Percentiles rank a stretch among this genome's conserved stretches.
Conservation (phyloP, 176 grass and related monocot species). For the Carex scoparia region DNA sequence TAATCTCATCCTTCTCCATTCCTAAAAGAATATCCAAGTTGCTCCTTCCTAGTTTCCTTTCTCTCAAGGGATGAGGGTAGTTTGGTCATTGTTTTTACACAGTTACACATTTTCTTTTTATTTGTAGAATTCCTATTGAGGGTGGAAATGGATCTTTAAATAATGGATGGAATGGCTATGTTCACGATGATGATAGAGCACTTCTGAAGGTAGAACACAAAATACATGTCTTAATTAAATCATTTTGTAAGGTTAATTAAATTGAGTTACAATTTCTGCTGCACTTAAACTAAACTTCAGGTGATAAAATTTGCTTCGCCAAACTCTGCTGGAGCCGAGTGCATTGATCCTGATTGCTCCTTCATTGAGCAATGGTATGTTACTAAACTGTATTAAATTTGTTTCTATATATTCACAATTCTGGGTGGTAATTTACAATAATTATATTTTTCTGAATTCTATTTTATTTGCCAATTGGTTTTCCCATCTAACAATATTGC, state of each 20-base stretch:
- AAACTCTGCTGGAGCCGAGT: constrained; percentile 87
- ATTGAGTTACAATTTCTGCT: constrained; percentile 12
- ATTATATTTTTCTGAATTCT: not conserved
- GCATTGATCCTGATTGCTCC: constrained; percentile 70
- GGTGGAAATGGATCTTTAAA: constrained; percentile 40
- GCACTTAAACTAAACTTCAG: constrained; percentile 38
- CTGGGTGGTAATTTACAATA: not conserved
- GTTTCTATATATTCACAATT: constrained; percentile 15
- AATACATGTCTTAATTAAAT: not conserved
- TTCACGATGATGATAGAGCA: constrained; percentile 88
- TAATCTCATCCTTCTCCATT: not conserved
- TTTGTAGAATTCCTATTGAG: constrained; percentile 46
- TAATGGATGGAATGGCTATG: constrained; percentile 80
- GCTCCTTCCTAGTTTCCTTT: not conserved
- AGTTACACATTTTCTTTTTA: constrained; percentile 24
- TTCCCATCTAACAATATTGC: constrained; percentile 2
- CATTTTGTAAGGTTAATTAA: not conserved
- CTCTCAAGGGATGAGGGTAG: not conserved
- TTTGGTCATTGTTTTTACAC: not conserved
- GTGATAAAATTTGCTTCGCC: constrained; percentile 86
- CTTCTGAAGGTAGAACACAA: constrained; percentile 62
- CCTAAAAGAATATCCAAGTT: not conserved
- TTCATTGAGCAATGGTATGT: constrained; percentile 91
- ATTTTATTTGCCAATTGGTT: not conserved
- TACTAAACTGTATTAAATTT: not conserved